These are phyloP conservation scores for Fusarium nodosum DNA, from an alignment of 2,329 filamentous ascomycete genomes.

Conservation along the genomic window DNA sequence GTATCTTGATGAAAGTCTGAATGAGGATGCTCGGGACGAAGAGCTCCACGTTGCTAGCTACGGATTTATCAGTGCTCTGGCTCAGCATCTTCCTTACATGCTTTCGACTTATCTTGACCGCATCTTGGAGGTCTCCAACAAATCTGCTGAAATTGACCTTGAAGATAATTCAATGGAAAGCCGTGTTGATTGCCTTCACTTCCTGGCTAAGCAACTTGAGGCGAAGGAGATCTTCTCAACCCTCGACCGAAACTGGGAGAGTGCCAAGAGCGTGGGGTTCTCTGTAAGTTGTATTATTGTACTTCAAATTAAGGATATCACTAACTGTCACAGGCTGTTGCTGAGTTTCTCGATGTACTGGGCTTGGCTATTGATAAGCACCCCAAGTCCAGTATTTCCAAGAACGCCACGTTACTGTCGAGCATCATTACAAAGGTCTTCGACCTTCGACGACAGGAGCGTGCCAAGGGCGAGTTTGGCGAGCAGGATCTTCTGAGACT, in stretches of 20 bases:
- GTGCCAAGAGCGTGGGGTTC: constrained; percentile 72
- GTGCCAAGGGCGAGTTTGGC: constrained; percentile 61
- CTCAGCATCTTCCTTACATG: constrained; percentile 91
- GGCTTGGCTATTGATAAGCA: constrained; percentile 81
- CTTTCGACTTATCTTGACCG: constrained; percentile 81
- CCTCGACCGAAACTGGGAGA: constrained; percentile 78
- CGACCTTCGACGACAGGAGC: constrained; percentile 74
- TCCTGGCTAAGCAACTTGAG: constrained; percentile 83
- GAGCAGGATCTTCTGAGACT: constrained; percentile 63
- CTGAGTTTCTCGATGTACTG: constrained; percentile 78
- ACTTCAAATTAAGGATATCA: constrained; percentile 5
- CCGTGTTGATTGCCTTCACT: constrained; percentile 76
- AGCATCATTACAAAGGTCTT: constrained; percentile 71
- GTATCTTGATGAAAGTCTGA: constrained; percentile 75
- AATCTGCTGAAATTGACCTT: constrained; percentile 74
- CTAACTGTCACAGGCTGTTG: constrained; percentile 67
- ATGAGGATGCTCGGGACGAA: constrained; percentile 65
- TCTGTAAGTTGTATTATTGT: constrained; percentile 64
- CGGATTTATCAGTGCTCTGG: constrained; percentile 81
- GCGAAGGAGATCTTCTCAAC: constrained; percentile 81
- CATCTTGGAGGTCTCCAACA: constrained; percentile 78
- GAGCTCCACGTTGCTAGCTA: constrained; percentile 86
- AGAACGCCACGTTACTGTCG: constrained; percentile 78
- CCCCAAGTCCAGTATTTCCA: constrained; percentile 81
- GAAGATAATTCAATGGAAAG: constrained; percentile 73